Base-by-base conservation (phyloP, 768 basidiomycete species). In the Leccinum imitatum region DNA sequence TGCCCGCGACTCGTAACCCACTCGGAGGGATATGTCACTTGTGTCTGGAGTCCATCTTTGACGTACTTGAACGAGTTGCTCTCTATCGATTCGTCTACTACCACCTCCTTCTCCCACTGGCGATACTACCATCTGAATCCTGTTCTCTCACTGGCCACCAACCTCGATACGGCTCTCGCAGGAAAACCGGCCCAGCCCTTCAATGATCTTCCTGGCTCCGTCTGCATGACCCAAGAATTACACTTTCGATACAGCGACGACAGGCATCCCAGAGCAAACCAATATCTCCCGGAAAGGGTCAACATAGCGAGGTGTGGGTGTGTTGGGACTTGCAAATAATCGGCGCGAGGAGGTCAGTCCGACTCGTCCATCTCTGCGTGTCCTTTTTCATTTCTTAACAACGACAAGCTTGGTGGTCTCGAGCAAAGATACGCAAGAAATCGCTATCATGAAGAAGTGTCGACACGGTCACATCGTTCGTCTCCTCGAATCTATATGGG, bases 401-500 rank as follows among this genome's bases (percentile, higher is more conserved):
- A 31, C 30, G 91, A 90, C 73, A 82, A 82, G 61, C 81, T 90
- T 46, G 81, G 83, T 59, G 87, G 84, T 23, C 85, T 86, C 31
- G 93, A 93, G 70, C 81, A 85, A 63, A 93, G 77, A 93, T 97
- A 62, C 82, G 86, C 65, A 89, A 87, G 73, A 98, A 77, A 95
- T 98, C 60, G 97, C 97, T 2, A 95, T 98, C 73, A 97, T 99
- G 93, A 98, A 98, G 80, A 95, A 97, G 71, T 89, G 92, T 68
- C 79, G 87, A 50, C 94, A 97, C 69, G 88, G 90, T 0, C 88
- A 97, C 71, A 87, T 97, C 59, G 94, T 98, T 10, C 81, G 88
- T 63, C 82, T 99, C 58, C 86, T 87, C 66, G 95, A 98, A 73
- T 99, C 48, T 98, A 93, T 75, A 91, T 99, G 83, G 89, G 95